Conservation (phyloP, 83 land plant genomes). For the Larix sibirica region DNA sequence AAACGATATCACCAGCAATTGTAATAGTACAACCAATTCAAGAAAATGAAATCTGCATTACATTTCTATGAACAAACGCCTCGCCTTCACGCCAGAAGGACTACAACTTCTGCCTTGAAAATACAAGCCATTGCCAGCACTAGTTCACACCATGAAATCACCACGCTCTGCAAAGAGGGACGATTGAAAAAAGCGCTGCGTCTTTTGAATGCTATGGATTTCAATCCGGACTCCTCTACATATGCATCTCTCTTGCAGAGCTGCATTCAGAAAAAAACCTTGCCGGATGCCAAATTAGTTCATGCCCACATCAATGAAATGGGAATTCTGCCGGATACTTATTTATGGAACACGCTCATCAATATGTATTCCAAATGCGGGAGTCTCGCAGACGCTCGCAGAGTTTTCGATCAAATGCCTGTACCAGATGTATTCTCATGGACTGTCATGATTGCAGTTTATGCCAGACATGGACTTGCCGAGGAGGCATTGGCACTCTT, state of each 20-base stretch:
- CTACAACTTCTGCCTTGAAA: too few species aligned
- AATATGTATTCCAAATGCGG: constrained; percentile 43
- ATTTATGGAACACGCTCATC: constrained; percentile 49
- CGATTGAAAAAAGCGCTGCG: too few species aligned
- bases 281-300: not conserved
- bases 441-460: constrained; percentile 59
- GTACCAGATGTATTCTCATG: constrained; percentile 47
- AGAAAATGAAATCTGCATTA: too few species aligned
- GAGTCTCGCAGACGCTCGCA: constrained; percentile 45
- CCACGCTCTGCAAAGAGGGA: too few species aligned
- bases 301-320: not conserved
- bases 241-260: not conserved
- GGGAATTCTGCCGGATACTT: constrained; percentile 23
- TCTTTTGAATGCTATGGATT: not conserved
- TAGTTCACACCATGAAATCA: too few species aligned
- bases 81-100: too few species aligned
- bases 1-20: too few species aligned
- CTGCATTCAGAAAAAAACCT: not conserved
- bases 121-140: too few species aligned
- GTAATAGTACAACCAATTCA: too few species aligned
- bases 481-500: constrained; percentile 51
- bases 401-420: constrained; percentile 42
- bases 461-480: constrained; percentile 48
- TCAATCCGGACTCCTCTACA: not conserved
- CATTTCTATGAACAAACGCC: too few species aligned